Percentiles rank a stretch among this genome's conserved stretches.
phyloP scores from a whole-genome alignment of 225 moss, liverwort and hornwort species.

The Antitrichia curtipendula region DNA sequence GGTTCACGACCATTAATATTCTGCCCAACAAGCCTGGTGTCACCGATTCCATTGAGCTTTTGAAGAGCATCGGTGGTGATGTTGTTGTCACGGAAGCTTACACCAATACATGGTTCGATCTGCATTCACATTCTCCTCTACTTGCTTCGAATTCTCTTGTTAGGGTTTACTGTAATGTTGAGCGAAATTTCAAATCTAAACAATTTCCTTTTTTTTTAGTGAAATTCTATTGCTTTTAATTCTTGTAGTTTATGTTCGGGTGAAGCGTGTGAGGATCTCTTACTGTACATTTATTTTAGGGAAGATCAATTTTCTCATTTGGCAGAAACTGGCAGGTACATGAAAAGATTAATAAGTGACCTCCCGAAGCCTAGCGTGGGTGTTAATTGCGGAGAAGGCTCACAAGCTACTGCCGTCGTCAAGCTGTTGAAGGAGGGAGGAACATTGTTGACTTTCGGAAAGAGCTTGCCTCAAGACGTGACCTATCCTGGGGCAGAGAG shows the following conservation, averaged over 20 bases:
- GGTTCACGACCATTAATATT: conserved; percentile 50
- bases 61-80: conserved; percentile 56
- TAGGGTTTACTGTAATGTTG: neutral
- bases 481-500: conserved; percentile 49
- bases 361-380: conserved; percentile 55
- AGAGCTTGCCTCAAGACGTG: conserved; percentile 49
- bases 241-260: neutral
- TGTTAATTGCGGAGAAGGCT: conserved; percentile 36
- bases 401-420: conserved; percentile 59
- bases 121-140: neutral
- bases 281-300: neutral
- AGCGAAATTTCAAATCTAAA: neutral
- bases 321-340: conserved; percentile 34
- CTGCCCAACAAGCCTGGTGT: conserved; percentile 44
- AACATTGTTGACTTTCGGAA: conserved; percentile 41
- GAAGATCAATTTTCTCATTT: neutral
- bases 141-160: neutral
- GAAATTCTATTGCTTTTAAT: neutral
- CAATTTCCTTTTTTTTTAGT: neutral
- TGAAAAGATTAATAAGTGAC: conserved; percentile 60
- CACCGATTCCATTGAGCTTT: conserved; percentile 33
- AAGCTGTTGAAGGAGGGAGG: conserved; percentile 57
- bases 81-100: conserved; percentile 61
- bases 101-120: conserved; percentile 50
- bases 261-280: neutral